Percentiles rank a stretch among this genome's conserved stretches.
Conservation (phyloP, 352 stramenopile genomes). For the Pelagophyceae sp. region DNA sequence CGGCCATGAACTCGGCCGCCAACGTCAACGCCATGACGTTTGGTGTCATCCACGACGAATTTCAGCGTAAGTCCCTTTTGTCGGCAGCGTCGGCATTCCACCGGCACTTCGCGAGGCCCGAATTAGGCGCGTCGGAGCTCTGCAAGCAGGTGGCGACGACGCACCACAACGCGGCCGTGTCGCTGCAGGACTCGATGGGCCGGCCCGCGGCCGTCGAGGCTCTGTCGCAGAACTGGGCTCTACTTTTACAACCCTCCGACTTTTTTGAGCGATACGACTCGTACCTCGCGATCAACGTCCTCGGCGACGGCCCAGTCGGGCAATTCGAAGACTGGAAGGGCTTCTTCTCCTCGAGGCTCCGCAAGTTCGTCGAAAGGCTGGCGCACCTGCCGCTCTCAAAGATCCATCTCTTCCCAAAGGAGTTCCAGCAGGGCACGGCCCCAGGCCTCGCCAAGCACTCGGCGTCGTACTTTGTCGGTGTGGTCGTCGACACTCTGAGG, state of each 20-base stretch:
- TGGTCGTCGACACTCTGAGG: conserved; percentile 45
- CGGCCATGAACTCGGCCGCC: conserved; percentile 85
- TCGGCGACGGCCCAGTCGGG: conserved; percentile 32
- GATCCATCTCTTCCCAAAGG: conserved; percentile 59
- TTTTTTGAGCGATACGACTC: conserved; percentile 60
- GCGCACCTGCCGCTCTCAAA: conserved; percentile 42
- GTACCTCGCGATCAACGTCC: conserved; percentile 58
- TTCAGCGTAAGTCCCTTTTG: too few relatives aligned
- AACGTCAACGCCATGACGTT: conserved; percentile 49
- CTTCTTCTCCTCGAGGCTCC: conserved; percentile 19
- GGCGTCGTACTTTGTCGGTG: conserved; percentile 55
- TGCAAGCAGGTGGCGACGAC: conserved; percentile 36
- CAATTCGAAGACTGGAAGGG: conserved; percentile 7
- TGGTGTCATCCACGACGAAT: conserved; percentile 55
- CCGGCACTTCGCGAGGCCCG: too few relatives aligned
- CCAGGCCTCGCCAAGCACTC: conserved; percentile 34
- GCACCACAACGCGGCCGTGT: not conserved
- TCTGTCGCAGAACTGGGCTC: not conserved
- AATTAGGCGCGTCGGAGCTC: conserved; percentile 45
- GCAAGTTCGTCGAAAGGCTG: conserved; percentile 43
- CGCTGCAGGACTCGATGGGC: not conserved
- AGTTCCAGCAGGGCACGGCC: not conserved
- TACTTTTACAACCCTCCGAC: conserved; percentile 51
- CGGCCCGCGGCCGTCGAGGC: too few relatives aligned
- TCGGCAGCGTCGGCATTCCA: too few relatives aligned